Percentiles rank a stretch among this genome's conserved stretches.
Evolutionary conservation across 1,284 basidiomycete genomes (phyloP).

Genomic region (Trichosporon sp.): DNA sequence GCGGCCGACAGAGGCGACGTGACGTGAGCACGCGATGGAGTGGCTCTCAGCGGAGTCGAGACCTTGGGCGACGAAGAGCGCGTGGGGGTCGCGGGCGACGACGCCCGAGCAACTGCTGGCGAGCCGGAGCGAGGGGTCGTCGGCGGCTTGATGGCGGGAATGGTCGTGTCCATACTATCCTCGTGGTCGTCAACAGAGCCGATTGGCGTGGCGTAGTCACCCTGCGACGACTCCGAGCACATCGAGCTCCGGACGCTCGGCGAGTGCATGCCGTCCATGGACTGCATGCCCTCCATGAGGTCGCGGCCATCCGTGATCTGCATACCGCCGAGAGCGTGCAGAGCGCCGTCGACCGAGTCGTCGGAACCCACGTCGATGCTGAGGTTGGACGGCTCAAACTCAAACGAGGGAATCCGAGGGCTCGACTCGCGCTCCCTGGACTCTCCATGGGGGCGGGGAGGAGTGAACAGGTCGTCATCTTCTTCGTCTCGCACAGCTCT

Average conservation of each 20-base stretch:
- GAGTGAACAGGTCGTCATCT: conserved; percentile 38
- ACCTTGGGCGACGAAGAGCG: conserved; percentile 13
- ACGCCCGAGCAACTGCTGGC: background rate
- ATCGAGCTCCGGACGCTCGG: background rate
- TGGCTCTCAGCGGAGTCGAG: conserved; percentile 11
- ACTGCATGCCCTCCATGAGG: background rate
- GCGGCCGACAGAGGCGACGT: background rate
- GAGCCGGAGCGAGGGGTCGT: background rate
- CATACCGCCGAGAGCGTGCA: background rate
- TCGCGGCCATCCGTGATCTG: background rate
- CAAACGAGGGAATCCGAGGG: conserved; percentile 44
- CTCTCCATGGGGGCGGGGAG: conserved; percentile 23
- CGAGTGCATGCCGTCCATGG: background rate
- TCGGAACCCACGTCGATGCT: conserved; percentile 11
- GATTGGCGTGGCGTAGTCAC: background rate
- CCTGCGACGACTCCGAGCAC: background rate
- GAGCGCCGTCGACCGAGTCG: background rate
- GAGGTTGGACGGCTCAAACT: conserved; percentile 29
- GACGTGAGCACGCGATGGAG: background rate
- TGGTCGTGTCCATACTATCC: conserved; percentile 3
- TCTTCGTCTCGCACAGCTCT: conserved; percentile 10
- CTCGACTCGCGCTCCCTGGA: conserved; percentile 24
- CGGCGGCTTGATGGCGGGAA: background rate
- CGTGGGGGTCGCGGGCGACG: conserved; percentile 7
- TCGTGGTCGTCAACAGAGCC: conserved; percentile 2